Base-by-base conservation (phyloP, 2,329 filamentous ascomycete genomes). In the Pseudopithomyces chartarum region DNA sequence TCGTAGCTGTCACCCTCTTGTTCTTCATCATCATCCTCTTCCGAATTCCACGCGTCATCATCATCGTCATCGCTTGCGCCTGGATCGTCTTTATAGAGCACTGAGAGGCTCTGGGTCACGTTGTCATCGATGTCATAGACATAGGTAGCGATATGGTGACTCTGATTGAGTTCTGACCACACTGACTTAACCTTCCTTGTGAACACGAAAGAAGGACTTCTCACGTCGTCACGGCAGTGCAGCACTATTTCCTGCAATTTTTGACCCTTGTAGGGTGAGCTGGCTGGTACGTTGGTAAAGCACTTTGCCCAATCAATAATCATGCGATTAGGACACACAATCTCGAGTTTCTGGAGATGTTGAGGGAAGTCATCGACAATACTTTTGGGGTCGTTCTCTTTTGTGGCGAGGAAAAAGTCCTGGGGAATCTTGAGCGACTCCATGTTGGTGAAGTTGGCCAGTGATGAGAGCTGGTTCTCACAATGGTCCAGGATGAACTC, bases 341-440 rank as follows among this genome's bases (percentile, higher is more conserved):
- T 39, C 11, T 63, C 61, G 5, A 68, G 55, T 13, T 43, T 42
- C 40, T 61, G 59, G 5, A 68, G 59, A 7, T 52, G 62, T 2
- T 53, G 29, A 15, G 64, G 65, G 8, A 68, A 19, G n/a, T 60
- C 40, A 15, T 51, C 20, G 8, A 32, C 12, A 48, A n/a, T 53
- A 56, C 15, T 45, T 19, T 26, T 52, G 53, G 5, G 15, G 12
- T 42, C 17, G 22, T 2, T 19, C 26, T 17, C 33, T 11, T 23
- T 6, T 26, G 42, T 13, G 6, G 32, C 36, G 43, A 62, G 58
- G 15, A 68, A n/a, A 34, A 68, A 66, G 2, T 54, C 34, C 15
- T 67, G 56, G 3, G 64, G 64, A 5, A 66, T 43, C 5, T 46
- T 56, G 19, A 68, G 60, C 2, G 44, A 36, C 34, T 54, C 61